Evolutionary conservation across 345 rosid genomes (phyloP), one percentile per base, ranked within the genome.

Genomic region (Clausena lansium): DNA sequence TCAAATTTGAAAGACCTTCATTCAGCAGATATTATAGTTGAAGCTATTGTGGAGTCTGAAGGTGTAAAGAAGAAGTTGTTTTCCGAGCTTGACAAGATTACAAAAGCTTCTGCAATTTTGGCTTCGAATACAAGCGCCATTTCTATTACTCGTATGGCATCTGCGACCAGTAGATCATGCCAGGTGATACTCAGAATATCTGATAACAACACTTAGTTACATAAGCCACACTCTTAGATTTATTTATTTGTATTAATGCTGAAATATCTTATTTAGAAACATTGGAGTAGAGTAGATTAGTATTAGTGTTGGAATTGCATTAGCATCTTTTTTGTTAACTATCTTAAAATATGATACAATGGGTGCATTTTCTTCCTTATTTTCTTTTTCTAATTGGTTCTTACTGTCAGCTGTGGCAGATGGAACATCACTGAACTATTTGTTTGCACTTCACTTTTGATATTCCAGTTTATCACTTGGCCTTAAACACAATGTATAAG

Each of bases 81-180:
- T 75, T 33, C 75, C 45, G 87, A 90, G 39, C 70, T 95, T 6
- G 96, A 92, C 81, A 86, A 79, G 85, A 81, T 90, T 36, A 80
- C 86, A 7, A 95, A 93, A 81, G 74, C 83, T 63, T 86, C 93
- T 74, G 87, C 94, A 15, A 87, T 95, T 67, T 85, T 95, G 84
- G 98, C 98, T 7, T 93, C 98, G 14, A 95, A 95, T 71, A 95
- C 98, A 54, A 95, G 98, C 80, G 92, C 98, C 74, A 91, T 95
- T 79, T 92, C 97, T 77, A 92, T 95, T 47, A 92, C 98, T 78
- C 94, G 96, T 74, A 83, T 95, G 58, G 97, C 97, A 30, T 87
- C 98, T 27, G 86, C 89, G 0, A 93, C 98, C 24, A 77, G 81
- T 79, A 87, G 98, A 79, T 96, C 97, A 1, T 32, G 28, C 83